A percentile compares a stretch with the other conserved stretches of the same genome.
Conservation (phyloP, 116 monocot species). For the Phalaenopsis hybrid region DNA sequence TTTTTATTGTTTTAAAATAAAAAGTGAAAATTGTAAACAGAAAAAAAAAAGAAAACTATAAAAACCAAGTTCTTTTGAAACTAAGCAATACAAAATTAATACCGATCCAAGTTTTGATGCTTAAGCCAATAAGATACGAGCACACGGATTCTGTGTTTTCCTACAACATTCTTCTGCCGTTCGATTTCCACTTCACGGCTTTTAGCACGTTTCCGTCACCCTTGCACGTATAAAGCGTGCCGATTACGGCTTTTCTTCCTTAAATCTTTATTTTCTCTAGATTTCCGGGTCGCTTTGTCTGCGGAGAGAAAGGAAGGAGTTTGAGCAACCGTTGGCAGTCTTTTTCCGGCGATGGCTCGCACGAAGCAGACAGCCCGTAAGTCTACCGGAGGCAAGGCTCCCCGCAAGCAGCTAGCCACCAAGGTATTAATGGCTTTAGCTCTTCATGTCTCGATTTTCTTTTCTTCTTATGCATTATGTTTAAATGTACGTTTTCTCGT, state of each 20-base stretch:
- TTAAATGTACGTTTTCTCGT: neutral
- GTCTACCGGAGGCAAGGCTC: constrained; percentile 23
- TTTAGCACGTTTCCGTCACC: neutral
- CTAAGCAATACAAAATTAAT: no score
- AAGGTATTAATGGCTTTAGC: neutral
- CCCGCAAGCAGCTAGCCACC: constrained; percentile 19
- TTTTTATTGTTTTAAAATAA: no score
- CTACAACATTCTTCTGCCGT: neutral
- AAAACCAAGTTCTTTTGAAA: no score
- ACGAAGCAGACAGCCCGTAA: constrained; percentile 20
- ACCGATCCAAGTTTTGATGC: neutral
- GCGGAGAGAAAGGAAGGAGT: neutral
- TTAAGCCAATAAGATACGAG: constrained; percentile 7
- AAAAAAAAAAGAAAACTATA: no score
- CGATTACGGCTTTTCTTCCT: neutral
- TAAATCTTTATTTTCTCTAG: neutral
- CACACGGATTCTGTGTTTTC: constrained; percentile 13
- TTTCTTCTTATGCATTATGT: neutral
- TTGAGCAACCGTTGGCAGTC: neutral
- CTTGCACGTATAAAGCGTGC: neutral
- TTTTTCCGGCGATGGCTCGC: constrained; percentile 4
- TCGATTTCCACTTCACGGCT: neutral
- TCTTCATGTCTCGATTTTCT: neutral
- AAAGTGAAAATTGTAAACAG: no score
- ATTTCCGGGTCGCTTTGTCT: no score